Percentiles rank a stretch among this genome's conserved stretches.
These are phyloP conservation scores for Vicia faba DNA, from an alignment of 306 rosid species.

Conservation along the genomic window DNA sequence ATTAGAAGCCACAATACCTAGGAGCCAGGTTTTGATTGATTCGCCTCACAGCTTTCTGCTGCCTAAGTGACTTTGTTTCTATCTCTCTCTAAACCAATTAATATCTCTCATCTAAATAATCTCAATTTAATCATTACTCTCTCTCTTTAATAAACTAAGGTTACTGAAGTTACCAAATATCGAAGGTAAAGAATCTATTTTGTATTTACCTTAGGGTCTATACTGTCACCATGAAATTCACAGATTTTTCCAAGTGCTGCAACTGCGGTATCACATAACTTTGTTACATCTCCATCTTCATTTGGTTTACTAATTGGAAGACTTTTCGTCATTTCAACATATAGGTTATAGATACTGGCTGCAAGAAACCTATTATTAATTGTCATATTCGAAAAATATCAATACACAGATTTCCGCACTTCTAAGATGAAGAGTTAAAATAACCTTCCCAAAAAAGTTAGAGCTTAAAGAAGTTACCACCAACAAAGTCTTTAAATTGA, in stretches of 20 bases:
- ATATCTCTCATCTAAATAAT: background rate
- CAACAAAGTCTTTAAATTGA: constrained; percentile 1
- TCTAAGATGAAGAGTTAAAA: constrained; percentile 3
- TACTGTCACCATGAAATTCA: constrained; percentile 21
- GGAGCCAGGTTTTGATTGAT: no score
- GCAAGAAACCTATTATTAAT: constrained; percentile 3
- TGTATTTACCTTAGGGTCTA: constrained; percentile 24
- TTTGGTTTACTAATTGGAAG: background rate
- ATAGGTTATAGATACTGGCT: constrained; percentile 20
- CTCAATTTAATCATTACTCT: background rate
- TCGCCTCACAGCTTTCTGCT: no score
- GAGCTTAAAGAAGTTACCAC: constrained; percentile 33
- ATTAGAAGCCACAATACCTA: no score
- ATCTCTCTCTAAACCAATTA: background rate
- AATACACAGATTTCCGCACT: background rate
- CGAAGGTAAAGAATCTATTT: background rate
- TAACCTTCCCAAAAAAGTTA: background rate
- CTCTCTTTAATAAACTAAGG: background rate
- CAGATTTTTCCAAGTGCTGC: constrained; percentile 41
- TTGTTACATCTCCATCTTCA: background rate
- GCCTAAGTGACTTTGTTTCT: no score
- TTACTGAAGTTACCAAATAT: background rate
- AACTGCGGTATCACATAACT: constrained; percentile 31
- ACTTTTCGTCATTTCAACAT: background rate
- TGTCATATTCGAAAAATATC: background rate